Conservation (phyloP, 768 basidiomycete genomes). For the Astraeus odoratus region DNA sequence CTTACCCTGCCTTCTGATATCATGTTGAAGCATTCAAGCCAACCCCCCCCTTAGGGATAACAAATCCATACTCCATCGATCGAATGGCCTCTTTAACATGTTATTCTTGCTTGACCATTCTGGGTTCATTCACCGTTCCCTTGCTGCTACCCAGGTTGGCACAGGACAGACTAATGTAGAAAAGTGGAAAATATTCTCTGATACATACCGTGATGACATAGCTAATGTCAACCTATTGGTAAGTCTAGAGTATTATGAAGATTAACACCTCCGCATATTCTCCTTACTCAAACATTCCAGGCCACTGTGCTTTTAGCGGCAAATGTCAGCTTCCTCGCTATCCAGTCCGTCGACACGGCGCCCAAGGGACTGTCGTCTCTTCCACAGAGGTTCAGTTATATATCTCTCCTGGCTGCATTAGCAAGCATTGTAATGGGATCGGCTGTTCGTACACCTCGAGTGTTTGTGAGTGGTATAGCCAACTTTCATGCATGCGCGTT, state of each 20-base stretch:
- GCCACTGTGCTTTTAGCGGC: constrained; percentile 45
- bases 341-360: constrained; percentile 28
- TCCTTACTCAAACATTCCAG: constrained; percentile 17
- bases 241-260: not conserved
- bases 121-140: not conserved
- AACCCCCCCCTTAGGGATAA: no score
- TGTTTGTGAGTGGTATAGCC: not conserved
- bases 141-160: not conserved
- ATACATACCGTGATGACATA: not conserved
- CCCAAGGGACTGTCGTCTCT: not conserved
- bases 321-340: constrained; percentile 47
- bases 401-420: not conserved
- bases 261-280: not conserved
- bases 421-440: not conserved
- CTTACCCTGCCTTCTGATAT: no score
- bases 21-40: no score
- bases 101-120: not conserved
- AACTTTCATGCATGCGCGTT: not conserved
- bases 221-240: not conserved
- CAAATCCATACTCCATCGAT: no score
- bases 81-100: not conserved
- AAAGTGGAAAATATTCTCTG: not conserved
- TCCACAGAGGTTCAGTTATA: not conserved
- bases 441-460: not conserved
- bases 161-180: not conserved